Evolutionary conservation across 306 rosid species (phyloP).

Genomic region (Cotoneaster glaucophyllus): DNA sequence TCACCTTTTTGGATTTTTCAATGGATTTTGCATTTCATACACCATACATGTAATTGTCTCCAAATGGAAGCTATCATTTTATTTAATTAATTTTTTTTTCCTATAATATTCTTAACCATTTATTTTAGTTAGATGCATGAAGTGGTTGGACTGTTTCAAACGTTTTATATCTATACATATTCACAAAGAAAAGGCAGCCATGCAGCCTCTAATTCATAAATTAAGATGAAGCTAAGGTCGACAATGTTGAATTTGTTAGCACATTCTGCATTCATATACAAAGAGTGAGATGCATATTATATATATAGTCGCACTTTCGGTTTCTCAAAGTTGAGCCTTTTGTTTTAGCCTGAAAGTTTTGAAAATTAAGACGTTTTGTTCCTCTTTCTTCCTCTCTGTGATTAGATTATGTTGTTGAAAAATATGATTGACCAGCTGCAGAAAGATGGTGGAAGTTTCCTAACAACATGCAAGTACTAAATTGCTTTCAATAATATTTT

Average conservation of each 20-base stretch:
- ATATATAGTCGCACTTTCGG: neutral
- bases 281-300: neutral
- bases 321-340: neutral
- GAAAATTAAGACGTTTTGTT: neutral
- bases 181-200: neutral
- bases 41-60: neutral
- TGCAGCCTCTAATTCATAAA: neutral
- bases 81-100: neutral
- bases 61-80: neutral
- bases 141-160: neutral
- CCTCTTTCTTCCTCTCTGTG: neutral
- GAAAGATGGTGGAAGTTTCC: conserved; percentile 17
- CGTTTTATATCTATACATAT: neutral
- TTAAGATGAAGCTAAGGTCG: neutral
- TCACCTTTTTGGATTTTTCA: neutral
- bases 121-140: neutral
- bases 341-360: neutral
- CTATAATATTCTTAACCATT: neutral
- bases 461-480: neutral
- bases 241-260: conserved; percentile 17
- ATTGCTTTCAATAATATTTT: neutral
- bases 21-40: neutral
- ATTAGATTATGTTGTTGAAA: conserved; percentile 5
- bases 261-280: neutral
- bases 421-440: neutral